These are phyloP conservation scores for Penicillium manginii DNA, from an alignment of 495 filamentous ascomycete species.

Conservation along the genomic window DNA sequence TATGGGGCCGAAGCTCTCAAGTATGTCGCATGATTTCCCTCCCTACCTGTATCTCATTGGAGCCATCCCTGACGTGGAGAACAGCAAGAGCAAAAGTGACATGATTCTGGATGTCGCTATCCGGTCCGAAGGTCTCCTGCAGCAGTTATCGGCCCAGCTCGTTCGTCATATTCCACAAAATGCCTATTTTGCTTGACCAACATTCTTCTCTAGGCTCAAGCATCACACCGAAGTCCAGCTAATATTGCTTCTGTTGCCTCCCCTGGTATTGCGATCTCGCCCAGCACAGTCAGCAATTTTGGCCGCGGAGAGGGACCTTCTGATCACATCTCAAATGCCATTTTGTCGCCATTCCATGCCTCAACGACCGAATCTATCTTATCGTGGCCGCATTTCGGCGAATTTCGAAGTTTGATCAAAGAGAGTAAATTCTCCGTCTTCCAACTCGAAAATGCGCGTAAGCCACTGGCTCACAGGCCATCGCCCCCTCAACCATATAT, in stretches of 20 bases:
- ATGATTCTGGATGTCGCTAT: slow-evolving; percentile 23
- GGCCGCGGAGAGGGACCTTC: not conserved
- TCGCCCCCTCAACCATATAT: slow-evolving; percentile 9
- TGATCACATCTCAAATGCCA: slow-evolving; percentile 20
- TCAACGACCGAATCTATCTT: slow-evolving; percentile 25
- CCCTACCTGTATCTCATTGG: not conserved
- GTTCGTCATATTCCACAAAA: slow-evolving; percentile 3
- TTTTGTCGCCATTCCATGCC: slow-evolving; percentile 17
- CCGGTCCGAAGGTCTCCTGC: slow-evolving; percentile 17
- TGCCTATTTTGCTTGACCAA: not conserved
- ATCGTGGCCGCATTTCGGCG: slow-evolving; percentile 19
- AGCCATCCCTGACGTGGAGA: not conserved
- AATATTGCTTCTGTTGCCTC: slow-evolving; percentile 5
- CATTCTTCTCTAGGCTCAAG: not conserved
- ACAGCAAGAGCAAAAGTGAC: slow-evolving; percentile 22
- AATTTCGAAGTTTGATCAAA: slow-evolving; percentile 11
- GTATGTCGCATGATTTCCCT: not conserved
- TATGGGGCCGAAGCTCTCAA: slow-evolving; percentile 19
- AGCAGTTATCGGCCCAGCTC: slow-evolving; percentile 16
- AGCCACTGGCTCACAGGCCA: not conserved
- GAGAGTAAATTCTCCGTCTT: slow-evolving; percentile 12
- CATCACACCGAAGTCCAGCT: slow-evolving; percentile 1
- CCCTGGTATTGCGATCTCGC: slow-evolving; percentile 10
- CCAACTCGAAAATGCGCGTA: slow-evolving; percentile 11
- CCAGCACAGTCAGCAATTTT: slow-evolving; percentile 4